Conservation (phyloP, 192 early-diverging fungal genomes). For the Lunasporangiospora selenospora region DNA sequence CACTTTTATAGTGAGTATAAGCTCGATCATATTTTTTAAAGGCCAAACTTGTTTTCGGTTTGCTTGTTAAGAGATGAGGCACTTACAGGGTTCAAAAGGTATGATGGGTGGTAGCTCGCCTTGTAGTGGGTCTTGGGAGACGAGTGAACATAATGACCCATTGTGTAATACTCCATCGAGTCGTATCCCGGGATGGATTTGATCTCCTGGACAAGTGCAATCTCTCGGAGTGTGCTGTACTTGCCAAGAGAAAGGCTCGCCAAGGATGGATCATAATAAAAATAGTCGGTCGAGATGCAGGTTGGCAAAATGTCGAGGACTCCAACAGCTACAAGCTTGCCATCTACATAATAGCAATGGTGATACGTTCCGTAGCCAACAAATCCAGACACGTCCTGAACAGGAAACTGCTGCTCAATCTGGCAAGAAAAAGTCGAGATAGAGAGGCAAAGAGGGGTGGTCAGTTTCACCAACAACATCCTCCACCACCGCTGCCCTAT, state of each 20-base stretch:
- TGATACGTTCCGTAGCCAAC: slow-evolving; percentile 82
- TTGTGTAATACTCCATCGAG: slow-evolving; percentile 86
- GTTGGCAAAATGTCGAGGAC: slow-evolving; percentile 91
- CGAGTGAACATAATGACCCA: slow-evolving; percentile 89
- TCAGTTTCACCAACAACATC: too few species aligned
- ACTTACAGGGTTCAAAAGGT: slow-evolving; percentile 76
- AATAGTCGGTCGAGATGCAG: slow-evolving; percentile 92
- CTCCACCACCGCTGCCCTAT: too few species aligned
- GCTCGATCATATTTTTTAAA: too few species aligned
- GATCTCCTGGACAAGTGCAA: slow-evolving; percentile 67
- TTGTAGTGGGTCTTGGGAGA: slow-evolving; percentile 97
- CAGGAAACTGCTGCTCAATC: too few species aligned
- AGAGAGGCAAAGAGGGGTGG: too few species aligned
- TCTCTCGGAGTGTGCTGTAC: slow-evolving; percentile 86
- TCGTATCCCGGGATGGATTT: slow-evolving; percentile 47
- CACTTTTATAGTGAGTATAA: too few species aligned
- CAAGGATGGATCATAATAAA: slow-evolving; percentile 91
- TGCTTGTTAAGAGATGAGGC: not conserved
- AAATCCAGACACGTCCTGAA: slow-evolving; percentile 7
- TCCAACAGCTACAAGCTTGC: slow-evolving; percentile 80
- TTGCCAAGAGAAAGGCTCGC: slow-evolving; percentile 80
- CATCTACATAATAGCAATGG: slow-evolving; percentile 90
- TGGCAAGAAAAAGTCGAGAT: too few species aligned
- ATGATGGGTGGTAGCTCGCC: slow-evolving; percentile 82
- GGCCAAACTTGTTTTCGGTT: too few species aligned